Base-by-base conservation (phyloP, 345 rosid genomes). In the Isatis tinctoria region DNA sequence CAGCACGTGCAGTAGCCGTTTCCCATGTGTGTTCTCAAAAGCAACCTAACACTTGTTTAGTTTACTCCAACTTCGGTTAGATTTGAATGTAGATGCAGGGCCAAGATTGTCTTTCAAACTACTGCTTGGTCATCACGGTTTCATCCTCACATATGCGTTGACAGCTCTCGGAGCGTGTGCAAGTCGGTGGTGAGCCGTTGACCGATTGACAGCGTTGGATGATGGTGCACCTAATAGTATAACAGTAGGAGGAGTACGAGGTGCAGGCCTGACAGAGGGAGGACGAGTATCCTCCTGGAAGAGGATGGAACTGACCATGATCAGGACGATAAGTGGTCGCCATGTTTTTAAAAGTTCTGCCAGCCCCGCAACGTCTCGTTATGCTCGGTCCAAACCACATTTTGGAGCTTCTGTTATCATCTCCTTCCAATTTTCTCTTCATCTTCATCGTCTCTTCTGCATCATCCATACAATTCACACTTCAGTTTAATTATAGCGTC, bases 361-460 rank as follows among this genome's bases (percentile, higher is more conserved):
- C 36, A 33, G 28, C 54, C 27, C 2, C 2, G 53, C 53, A 48
- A 18, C 3, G 53, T 10, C 1, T 18, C 13, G 53, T 8, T 48
- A 0, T 48, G 53, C 53, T 48, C 53, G 12, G 0, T 48, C 1
- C 13, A 9, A 2, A 1, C 53, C 3, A 12, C 27, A 1, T 20
- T 18, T 48, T 48, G 12, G 53, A 48, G 39, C 47, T 59, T 70
- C 27, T 24, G 17, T 22, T 3, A 3, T n/a, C 48, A 45, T 6
- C 3, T 24, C 58, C 18, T 47, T 70, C 59, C 74, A 70, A 33
- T 6, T 32, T 57, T 3, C 52, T 47, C 4, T 16, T 20, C 57
- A 3, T 45, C 11, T 44, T 70, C n/a, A 6, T 6, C 8, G 57
- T 44, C 26, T 58, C 74, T 70, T 59, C 74, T 70, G 47, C 45